Evolutionary conservation across 2,329 filamentous ascomycete genomes (phyloP).

Genomic region (Cytospora schulzeri): DNA sequence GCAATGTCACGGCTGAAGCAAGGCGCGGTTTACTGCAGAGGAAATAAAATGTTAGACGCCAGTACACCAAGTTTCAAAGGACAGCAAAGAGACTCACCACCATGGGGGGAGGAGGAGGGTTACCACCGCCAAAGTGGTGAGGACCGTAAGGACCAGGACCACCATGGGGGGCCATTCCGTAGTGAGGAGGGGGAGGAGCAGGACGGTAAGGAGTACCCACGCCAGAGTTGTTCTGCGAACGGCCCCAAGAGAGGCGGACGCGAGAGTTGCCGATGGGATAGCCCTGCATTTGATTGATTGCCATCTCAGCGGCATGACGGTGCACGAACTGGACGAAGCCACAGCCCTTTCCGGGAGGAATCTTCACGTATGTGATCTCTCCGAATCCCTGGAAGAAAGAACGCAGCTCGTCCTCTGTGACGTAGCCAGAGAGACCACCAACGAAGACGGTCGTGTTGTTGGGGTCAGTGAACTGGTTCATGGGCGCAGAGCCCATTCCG

Average conservation of each 20-base stretch:
- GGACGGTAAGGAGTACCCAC: slow-evolving; percentile 97
- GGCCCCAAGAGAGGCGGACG: slow-evolving; percentile 95
- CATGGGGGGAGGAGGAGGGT: slow-evolving; percentile 28
- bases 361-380: slow-evolving; percentile 99
- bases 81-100: slow-evolving; percentile 26
- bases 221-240: slow-evolving; percentile 98
- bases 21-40: slow-evolving; percentile 21
- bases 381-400: slow-evolving; percentile 99
- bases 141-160: slow-evolving; percentile 49
- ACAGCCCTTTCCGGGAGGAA: slow-evolving; percentile 97
- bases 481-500: slow-evolving; percentile 46
- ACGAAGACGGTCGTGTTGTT: slow-evolving; percentile 99
- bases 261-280: slow-evolving; percentile 99
- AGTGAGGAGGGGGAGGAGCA: slow-evolving; percentile 69
- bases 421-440: slow-evolving; percentile 93
- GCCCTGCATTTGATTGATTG: slow-evolving; percentile 99
- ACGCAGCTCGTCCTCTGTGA: slow-evolving; percentile 98
- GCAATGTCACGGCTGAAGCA: slow-evolving; percentile 27
- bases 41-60: slow-evolving; percentile 10
- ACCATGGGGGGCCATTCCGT: slow-evolving; percentile 45
- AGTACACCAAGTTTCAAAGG: not conserved
- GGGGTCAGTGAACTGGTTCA: slow-evolving; percentile 99
- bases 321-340: slow-evolving; percentile 99
- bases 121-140: slow-evolving; percentile 48
- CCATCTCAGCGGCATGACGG: slow-evolving; percentile 98